A percentile compares a stretch with the other conserved stretches of the same genome.
Conservation (phyloP, 1,284 basidiomycete genomes). For the Moniliophthora roreri region DNA sequence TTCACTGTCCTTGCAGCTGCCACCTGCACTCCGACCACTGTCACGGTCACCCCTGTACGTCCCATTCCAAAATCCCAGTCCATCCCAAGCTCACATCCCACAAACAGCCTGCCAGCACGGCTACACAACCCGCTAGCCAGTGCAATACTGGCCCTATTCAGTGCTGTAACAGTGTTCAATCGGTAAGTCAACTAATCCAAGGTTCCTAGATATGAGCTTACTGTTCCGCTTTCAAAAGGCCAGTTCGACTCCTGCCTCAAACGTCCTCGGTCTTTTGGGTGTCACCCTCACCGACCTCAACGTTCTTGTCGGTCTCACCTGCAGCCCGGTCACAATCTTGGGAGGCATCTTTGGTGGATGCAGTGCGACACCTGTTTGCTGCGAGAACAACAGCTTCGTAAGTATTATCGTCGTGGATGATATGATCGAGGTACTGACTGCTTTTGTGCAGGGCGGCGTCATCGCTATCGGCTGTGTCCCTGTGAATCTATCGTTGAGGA, state of each 20-base stretch:
- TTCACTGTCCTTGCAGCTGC: slow-evolving; percentile 7
- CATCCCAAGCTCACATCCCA: background rate
- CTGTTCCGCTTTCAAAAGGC: slow-evolving; percentile 15
- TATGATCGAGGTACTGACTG: no score
- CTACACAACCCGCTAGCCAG: slow-evolving; percentile 14
- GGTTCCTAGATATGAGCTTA: no score
- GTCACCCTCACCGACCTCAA: slow-evolving; percentile 12
- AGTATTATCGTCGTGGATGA: background rate
- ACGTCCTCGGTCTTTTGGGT: slow-evolving; percentile 15
- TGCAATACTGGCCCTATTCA: slow-evolving; percentile 30
- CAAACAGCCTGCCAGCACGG: slow-evolving; percentile 3
- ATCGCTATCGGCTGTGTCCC: slow-evolving; percentile 12
- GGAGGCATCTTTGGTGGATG: background rate
- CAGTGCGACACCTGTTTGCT: slow-evolving; percentile 14
- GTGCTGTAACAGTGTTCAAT: slow-evolving; percentile 27
- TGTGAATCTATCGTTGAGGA: background rate
- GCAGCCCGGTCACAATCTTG: slow-evolving; percentile 16
- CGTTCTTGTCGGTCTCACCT: slow-evolving; percentile 16
- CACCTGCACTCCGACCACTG: slow-evolving; percentile 15
- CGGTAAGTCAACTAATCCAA: background rate
- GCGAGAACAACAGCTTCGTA: slow-evolving; percentile 13
- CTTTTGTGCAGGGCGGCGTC: background rate
- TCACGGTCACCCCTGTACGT: slow-evolving; percentile 12
- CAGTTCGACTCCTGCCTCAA: slow-evolving; percentile 9
- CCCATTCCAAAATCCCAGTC: background rate